A percentile compares a stretch with the other conserved stretches of the same genome.
Evolutionary conservation across 1,284 basidiomycete species (phyloP).

Genomic region (Trichosporon sp.): DNA sequence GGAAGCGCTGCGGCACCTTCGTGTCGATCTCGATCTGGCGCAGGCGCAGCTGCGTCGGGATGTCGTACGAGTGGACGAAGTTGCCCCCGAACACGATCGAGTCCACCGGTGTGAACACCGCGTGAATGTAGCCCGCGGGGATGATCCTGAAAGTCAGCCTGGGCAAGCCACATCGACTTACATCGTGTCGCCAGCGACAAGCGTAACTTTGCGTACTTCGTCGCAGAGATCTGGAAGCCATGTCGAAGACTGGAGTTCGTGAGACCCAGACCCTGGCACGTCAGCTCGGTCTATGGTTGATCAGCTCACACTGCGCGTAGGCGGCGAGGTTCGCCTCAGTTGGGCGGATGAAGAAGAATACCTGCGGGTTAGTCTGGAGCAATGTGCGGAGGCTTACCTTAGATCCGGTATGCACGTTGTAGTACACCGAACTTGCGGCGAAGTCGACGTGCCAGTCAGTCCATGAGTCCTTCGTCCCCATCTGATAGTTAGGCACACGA

Average conservation of each 20-base stretch:
- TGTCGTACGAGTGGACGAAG: slow-evolving; percentile 72
- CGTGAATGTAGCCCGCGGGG: slow-evolving; percentile 95
- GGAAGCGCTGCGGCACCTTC: slow-evolving; percentile 88
- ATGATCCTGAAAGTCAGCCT: slow-evolving; percentile 59
- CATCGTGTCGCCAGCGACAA: slow-evolving; percentile 86
- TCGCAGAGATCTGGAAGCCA: slow-evolving; percentile 83
- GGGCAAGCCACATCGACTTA: slow-evolving; percentile 27
- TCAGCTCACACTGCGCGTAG: slow-evolving; percentile 48
- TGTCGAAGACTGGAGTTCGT: slow-evolving; percentile 68
- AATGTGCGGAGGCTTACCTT: slow-evolving; percentile 56
- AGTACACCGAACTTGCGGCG: slow-evolving; percentile 90
- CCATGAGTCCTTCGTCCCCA: slow-evolving; percentile 62
- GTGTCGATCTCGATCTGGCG: slow-evolving; percentile 88
- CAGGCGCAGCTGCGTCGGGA: slow-evolving; percentile 57
- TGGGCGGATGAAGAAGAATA: slow-evolving; percentile 92
- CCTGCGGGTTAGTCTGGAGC: slow-evolving; percentile 51
- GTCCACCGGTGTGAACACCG: slow-evolving; percentile 86
- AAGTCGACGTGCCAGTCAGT: slow-evolving; percentile 98
- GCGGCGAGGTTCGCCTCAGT: slow-evolving; percentile 82
- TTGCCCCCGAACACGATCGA: slow-evolving; percentile 96
- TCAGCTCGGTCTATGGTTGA: background rate
- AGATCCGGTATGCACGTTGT: slow-evolving; percentile 75
- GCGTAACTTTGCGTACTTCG: slow-evolving; percentile 76
- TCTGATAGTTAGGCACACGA: slow-evolving; percentile 34
- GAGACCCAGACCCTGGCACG: slow-evolving; percentile 64